Base-by-base conservation (phyloP, 495 filamentous ascomycete species). In the Glutinoglossum americanum region DNA sequence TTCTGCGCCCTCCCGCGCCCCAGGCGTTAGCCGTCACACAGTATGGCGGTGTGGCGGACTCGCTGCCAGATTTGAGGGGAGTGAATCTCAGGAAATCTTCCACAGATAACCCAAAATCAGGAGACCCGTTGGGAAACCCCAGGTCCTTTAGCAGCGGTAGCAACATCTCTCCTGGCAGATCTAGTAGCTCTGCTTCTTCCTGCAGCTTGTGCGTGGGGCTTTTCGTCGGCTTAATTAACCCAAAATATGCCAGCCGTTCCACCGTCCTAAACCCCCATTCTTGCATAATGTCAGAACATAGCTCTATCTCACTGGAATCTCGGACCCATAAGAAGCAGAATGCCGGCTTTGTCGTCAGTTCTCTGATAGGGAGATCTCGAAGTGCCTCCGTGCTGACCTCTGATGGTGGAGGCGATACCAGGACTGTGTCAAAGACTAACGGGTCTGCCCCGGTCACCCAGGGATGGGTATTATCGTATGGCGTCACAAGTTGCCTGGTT, bases 311-410 rank as follows among this genome's bases (percentile, higher is more conserved):
- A 19, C 25, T 27, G 13, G 49, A 53, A 53, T 53, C 28, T 15
- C 49, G 49, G 15, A 53, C 49, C 49, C 49, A 53, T 28, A 53
- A 25, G 49, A 53, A 53, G 49, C 49, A 53, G 26, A 53, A 53
- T 17, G 49, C 49, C 15, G 49, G 49, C 23, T 53, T 53, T 32
- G 49, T 19, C 15, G 49, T 53, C 17, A 53, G 26, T 27, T 53
- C 49, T 17, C 13, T 32, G 13, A 53, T 28, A 28, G 49, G 49
- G 19, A 53, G 49, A 30, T 17, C 28, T 32, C 49, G 49, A 53
- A 53, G 49, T 7, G 26, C 11, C 30, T 53, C 23, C 4, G 49
- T 53, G 11, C 25, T 17, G 17, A 53, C 15, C 26, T 53, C 49
- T 21, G 6, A 10, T 30, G 49, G 49, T 4, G 49, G 25, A 17